A percentile compares a stretch with the other conserved stretches of the same genome.
Conservation (phyloP, 2,329 filamentous ascomycete genomes). For the Phyllosticta paracitricarpa region DNA sequence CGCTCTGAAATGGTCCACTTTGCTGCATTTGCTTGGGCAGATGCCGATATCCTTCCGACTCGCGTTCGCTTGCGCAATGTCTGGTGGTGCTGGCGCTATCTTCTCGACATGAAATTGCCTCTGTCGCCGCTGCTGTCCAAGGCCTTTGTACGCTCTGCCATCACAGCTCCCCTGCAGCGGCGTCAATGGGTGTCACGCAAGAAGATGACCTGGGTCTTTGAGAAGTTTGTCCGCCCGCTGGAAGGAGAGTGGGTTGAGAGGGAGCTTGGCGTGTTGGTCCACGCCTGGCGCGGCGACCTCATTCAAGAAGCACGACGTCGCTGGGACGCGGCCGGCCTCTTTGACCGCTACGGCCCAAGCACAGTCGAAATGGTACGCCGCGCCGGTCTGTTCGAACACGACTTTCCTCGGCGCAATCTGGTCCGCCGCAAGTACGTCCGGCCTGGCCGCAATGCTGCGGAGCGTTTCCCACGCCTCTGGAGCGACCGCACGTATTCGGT, state of each 20-base stretch:
- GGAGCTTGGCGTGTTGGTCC: background rate
- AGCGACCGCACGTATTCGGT: background rate
- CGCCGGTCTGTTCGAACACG: background rate
- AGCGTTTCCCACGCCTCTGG: background rate
- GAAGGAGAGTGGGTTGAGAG: background rate
- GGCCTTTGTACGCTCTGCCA: conserved; percentile 5
- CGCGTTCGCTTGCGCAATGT: conserved; percentile 9
- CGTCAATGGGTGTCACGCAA: conserved; percentile 1
- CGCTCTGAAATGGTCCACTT: conserved; percentile 4
- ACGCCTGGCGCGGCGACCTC: conserved; percentile 4
- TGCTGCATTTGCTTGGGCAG: conserved; percentile 3
- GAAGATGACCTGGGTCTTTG: conserved; percentile 1
- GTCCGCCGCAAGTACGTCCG: background rate
- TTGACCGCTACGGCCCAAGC: background rate
- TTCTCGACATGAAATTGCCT: background rate
- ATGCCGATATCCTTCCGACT: background rate
- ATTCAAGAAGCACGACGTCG: conserved; percentile 1
- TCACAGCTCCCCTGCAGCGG: conserved; percentile 3
- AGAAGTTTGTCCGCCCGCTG: background rate
- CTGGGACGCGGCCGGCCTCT: conserved; percentile 1
- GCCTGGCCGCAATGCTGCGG: background rate
- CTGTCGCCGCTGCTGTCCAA: conserved; percentile 4
- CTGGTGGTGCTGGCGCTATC: conserved; percentile 6
- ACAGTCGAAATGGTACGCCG: background rate
- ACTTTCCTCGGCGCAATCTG: background rate